Evolutionary conservation across 345 rosid genomes (phyloP), one percentile per base, ranked within the genome.

Genomic region (Sisymbrium irio): DNA sequence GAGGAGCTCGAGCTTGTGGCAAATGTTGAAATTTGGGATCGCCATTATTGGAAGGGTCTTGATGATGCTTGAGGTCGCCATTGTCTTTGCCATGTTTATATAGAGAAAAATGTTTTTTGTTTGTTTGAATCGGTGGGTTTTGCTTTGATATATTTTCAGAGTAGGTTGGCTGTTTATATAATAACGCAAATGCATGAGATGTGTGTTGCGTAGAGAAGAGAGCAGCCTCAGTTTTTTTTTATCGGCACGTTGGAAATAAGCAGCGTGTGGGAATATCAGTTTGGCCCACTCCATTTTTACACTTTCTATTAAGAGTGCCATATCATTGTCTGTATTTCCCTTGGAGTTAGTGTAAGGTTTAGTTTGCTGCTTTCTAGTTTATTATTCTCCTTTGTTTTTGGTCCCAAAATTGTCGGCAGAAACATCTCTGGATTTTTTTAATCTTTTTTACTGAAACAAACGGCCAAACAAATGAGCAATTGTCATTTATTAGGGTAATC

Each of bases 91-190:
- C 17, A 40, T 32, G 3, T 11, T 12, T 10, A 28, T n/a, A 28
- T 9, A 7, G 1, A 37, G 1, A 13, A 45, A 36, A 4, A 11
- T 28, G 0, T 6, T 2, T 30, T 49, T 9, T 28, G 27, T n/a
- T n/a, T n/a, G n/a, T 67, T 67, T 54, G 54, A 32, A 65, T 46
- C 27, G 28, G 4, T 51, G 50, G 7, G 59, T 62, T 70, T 55
- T 39, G 71, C 28, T 45, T 20, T 32, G 50, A 54, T 50, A 69
- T 36, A 17, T 42, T 68, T 14, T 76, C 25, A 46, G 61, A 27
- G 9, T 57, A 19, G 63, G 75, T 76, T 69, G 65, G 71, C 2
- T 76, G 79, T 70, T 76, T 76, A 69, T 69, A 76, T 76, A 69
- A 62, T 36, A 25, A 44, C 58, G 33, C 51, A 69, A n/a, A 42